Percentiles rank a stretch among this genome's conserved stretches.
These are phyloP conservation scores for Elsinoe fawcettii DNA, from an alignment of 2,329 filamentous ascomycete genomes.

Conservation along the genomic window DNA sequence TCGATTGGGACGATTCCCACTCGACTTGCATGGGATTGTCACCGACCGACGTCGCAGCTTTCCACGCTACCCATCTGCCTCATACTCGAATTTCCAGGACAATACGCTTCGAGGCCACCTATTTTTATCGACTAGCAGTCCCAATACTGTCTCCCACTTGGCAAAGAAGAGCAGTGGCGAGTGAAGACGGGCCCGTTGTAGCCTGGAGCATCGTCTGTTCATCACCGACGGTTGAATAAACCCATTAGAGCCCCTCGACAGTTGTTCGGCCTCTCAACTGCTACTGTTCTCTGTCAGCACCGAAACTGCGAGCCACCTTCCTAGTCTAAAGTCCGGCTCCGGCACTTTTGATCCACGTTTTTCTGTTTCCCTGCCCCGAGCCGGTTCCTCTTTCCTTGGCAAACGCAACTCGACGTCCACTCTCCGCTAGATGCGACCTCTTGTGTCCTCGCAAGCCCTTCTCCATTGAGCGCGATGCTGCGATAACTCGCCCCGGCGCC, in stretches of 20 bases:
- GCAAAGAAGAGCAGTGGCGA: neutral
- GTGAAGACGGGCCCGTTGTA: slow-evolving; percentile 1
- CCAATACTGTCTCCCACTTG: neutral
- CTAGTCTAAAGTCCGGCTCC: neutral
- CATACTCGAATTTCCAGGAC: neutral
- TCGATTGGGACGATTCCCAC: neutral
- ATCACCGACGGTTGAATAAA: neutral
- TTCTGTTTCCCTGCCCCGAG: neutral
- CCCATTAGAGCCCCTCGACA: neutral
- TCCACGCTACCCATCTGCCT: no score
- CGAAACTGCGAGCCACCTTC: neutral
- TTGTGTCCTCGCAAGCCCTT: slow-evolving; percentile 12
- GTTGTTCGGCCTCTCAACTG: neutral
- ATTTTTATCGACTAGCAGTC: neutral
- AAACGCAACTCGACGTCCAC: neutral
- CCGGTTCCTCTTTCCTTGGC: slow-evolving; percentile 14
- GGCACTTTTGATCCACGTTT: slow-evolving; percentile 9
- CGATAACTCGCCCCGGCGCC: slow-evolving; percentile 5
- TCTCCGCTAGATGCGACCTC: neutral
- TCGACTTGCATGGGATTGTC: slow-evolving; percentile 3
- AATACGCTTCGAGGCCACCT: neutral
- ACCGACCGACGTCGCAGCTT: neutral
- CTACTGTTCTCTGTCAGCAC: neutral
- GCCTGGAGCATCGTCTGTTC: neutral
- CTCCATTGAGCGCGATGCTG: slow-evolving; percentile 12